Evolutionary conservation across 2,329 filamentous ascomycete species (phyloP), one percentile per base, ranked within the genome.

Genomic region (Tricladium varicosporioides): DNA sequence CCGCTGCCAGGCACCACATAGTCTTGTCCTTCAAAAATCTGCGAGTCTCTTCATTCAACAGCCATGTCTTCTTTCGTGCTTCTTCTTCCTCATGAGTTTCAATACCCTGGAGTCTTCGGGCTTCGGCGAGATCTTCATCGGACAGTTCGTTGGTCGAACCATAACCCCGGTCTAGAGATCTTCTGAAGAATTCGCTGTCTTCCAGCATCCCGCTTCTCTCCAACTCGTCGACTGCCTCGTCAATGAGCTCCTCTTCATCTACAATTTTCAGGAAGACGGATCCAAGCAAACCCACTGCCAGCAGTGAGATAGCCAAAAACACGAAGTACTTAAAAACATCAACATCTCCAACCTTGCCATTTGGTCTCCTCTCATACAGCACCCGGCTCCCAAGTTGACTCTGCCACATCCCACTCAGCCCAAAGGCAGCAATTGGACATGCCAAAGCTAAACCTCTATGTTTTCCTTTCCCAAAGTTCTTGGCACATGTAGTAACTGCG

Each of bases 331-430:
- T 83, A 69, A 91, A 92, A 1, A 97, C 92, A 70, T 89, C 77
- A 67, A 90, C 72, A 70, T 90, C 78, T 59, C 85, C 78, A 66
- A 75, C 79, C 40, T 75, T 78, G 4, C 89, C 89, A 60, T 89
- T 84, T 0, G 83, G 78, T 7, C 77, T 77, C 54, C 70, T 80
- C 71, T 93, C 89, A 71, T 85, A 90, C 43, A 97, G 81, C 53
- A 96, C 70, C 51, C 86, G 83, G 65, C 86, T 93, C 31, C 88
- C 93, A 19, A 96, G 76, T 75, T 97, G 93, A 67, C 91, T 95
- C 74, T 94, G 81, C 89, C 94, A 96, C 88, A 99, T 93, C 48
- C 92, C 92, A 69, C 92, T 96, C 56, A 99, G 74, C 0, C 94
- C 94, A 71, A 97, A 96, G 5, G 90, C 88, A 0, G 94, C 91